Conservation (phyloP, 345 rosid species). For the Eucalyptus microcorys region DNA sequence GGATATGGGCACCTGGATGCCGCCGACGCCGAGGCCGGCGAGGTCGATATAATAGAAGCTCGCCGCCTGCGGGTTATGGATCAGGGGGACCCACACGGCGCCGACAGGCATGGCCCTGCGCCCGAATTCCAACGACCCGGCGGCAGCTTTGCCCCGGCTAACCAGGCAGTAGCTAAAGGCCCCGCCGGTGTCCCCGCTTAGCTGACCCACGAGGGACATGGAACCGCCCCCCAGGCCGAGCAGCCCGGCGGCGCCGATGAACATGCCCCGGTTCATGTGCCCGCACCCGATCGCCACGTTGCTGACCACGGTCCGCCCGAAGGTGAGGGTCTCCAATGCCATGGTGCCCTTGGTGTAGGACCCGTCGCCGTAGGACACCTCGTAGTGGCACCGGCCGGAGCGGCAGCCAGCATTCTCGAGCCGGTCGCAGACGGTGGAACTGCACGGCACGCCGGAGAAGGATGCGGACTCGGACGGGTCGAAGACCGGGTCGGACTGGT, state of each 20-base stretch:
- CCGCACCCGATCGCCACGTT: slow-evolving; percentile 96
- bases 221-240: slow-evolving; percentile 88
- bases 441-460: slow-evolving; percentile 64
- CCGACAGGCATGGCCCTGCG: slow-evolving; percentile 72
- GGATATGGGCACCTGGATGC: slow-evolving; percentile 38
- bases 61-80: slow-evolving; percentile 65
- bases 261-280: slow-evolving; percentile 85
- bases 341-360: slow-evolving; percentile 82
- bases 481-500: slow-evolving; percentile 86
- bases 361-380: slow-evolving; percentile 93
- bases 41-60: slow-evolving; percentile 82
- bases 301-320: slow-evolving; percentile 36
- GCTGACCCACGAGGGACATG: slow-evolving; percentile 82
- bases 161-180: slow-evolving; percentile 89
- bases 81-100: slow-evolving; percentile 83
- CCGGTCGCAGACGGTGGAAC: slow-evolving; percentile 68
- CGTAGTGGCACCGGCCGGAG: slow-evolving; percentile 71
- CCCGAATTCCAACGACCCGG: slow-evolving; percentile 81
- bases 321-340: slow-evolving; percentile 84
- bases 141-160: slow-evolving; percentile 50
- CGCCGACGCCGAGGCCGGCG: slow-evolving; percentile 80
- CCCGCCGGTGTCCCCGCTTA: slow-evolving; percentile 77
- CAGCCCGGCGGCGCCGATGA: slow-evolving; percentile 86
- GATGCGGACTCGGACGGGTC: slow-evolving; percentile 74
- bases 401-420: slow-evolving; percentile 66